Evolutionary conservation across 257 asterid species (phyloP).

Genomic region (Penstemon newberryi): DNA sequence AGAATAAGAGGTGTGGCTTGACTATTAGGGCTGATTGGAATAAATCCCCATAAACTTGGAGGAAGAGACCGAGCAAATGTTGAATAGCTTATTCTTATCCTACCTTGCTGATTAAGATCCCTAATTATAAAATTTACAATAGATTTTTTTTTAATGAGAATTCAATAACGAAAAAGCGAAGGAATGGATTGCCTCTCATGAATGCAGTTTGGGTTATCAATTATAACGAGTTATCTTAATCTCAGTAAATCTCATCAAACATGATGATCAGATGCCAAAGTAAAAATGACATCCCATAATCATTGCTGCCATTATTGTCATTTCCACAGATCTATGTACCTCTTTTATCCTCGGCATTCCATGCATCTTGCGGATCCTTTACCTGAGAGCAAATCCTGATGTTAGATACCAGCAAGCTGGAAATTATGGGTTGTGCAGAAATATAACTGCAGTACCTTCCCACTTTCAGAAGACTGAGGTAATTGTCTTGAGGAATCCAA

Average conservation of each 20-base stretch:
- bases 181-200: slow-evolving; percentile 7
- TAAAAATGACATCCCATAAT: slow-evolving; percentile 15
- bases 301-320: slow-evolving; percentile 32
- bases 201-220: not conserved
- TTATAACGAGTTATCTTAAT: slow-evolving; percentile 17
- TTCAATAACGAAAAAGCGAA: not conserved
- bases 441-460: slow-evolving; percentile 40
- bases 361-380: slow-evolving; percentile 44
- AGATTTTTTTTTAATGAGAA: not conserved
- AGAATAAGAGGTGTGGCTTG: not conserved
- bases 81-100: slow-evolving; percentile 3
- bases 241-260: slow-evolving; percentile 13
- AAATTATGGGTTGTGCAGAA: slow-evolving; percentile 14
- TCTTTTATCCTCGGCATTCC: slow-evolving; percentile 36
- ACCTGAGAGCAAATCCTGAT: slow-evolving; percentile 35
- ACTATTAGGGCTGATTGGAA: not conserved
- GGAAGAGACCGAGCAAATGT: not conserved
- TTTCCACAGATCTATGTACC: slow-evolving; percentile 25
- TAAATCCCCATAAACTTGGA: not conserved
- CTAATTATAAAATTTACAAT: not conserved
- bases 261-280: slow-evolving; percentile 11
- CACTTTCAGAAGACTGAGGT: slow-evolving; percentile 39
- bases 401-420: slow-evolving; percentile 23
- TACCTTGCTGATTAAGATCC: not conserved
- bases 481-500: slow-evolving; percentile 47